Evolutionary conservation across 306 rosid species (phyloP), one percentile per base, ranked within the genome.

Genomic region (Glycine soja): DNA sequence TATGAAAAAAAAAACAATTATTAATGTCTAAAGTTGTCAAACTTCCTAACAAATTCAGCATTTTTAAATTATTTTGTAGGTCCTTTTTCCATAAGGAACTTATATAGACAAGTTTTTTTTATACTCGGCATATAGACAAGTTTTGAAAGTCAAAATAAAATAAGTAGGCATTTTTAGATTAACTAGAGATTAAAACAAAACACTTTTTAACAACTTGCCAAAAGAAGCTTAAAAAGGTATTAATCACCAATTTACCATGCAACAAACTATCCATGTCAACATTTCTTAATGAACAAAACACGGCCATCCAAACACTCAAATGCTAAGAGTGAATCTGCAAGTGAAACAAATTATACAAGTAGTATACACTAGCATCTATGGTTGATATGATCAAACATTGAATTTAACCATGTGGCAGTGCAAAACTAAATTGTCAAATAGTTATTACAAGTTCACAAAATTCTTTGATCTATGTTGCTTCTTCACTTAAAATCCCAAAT

Each of bases 361-460:
- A 38, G 30, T 14, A 40, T 8, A 40, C 45, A 66, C 24, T 8
- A 19, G 7, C 54, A 65, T 62, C 8, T 15, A 10, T 12, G 56
- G 15, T 76, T 30, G 70, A 76, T 80, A 56, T 61, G 84, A 76
- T 46, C 71, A 85, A 85, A 74, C 82, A 71, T 66, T 86, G 74
- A 80, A 68, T 85, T 80, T 54, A 87, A 84, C 76, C 85, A 78
- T 57, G 62, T 42, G 78, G 42, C 74, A 80, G 13, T 78, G 61
- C 87, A 85, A 78, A 88, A 80, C 83, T 77, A 84, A 78, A 91
- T 74, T 73, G 75, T 87, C 80, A 63, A 76, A 80, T 78, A 78
- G 88, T 84, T 69, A 82, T 66, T 85, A 82, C 92, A 85, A 82
- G 72, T 77, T 81, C 81, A 85, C 43, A 38, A 69, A 80, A 74